Percentiles rank a stretch among this genome's conserved stretches.
Conservation (phyloP, 225 moss, liverwort and hornwort species). For the Physcomitrellopsis africana region DNA sequence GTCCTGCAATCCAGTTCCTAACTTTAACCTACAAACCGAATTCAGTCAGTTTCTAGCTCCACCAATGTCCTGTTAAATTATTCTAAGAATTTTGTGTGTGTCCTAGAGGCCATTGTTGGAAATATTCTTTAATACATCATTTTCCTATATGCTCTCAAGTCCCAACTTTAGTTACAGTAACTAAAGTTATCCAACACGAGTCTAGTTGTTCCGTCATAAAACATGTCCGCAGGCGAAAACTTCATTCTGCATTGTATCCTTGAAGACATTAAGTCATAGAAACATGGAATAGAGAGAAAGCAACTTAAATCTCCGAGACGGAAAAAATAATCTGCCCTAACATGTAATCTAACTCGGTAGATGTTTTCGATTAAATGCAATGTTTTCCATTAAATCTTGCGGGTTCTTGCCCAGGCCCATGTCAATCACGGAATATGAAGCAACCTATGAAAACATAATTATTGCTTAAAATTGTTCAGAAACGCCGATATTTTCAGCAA, state of each 20-base stretch:
- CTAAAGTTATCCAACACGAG: no score
- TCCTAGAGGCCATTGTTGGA: not conserved
- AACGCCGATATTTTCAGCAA: not conserved
- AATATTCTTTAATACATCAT: not conserved
- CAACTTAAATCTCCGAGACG: not conserved
- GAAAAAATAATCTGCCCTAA: slow-evolving; percentile 6
- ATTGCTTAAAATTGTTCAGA: not conserved
- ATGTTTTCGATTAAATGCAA: not conserved
- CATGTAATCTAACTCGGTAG: not conserved
- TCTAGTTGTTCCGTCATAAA: not conserved
- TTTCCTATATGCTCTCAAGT: not conserved
- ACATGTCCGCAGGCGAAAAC: not conserved
- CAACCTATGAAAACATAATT: not conserved
- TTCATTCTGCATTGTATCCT: slow-evolving; percentile 3
- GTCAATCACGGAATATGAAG: not conserved
- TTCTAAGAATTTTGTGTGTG: not conserved
- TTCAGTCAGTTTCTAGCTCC: slow-evolving; percentile 6
- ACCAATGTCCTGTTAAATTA: not conserved
- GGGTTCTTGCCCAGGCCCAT: not conserved
- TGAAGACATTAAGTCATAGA: not conserved
- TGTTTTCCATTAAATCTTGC: no score
- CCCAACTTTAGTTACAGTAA: not conserved
- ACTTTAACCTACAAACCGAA: slow-evolving; percentile 76
- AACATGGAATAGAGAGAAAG: not conserved
- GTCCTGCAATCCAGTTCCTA: slow-evolving; percentile 76